phyloP scores from a whole-genome alignment of 2,329 filamentous ascomycete species.

The Fusarium sp. region DNA sequence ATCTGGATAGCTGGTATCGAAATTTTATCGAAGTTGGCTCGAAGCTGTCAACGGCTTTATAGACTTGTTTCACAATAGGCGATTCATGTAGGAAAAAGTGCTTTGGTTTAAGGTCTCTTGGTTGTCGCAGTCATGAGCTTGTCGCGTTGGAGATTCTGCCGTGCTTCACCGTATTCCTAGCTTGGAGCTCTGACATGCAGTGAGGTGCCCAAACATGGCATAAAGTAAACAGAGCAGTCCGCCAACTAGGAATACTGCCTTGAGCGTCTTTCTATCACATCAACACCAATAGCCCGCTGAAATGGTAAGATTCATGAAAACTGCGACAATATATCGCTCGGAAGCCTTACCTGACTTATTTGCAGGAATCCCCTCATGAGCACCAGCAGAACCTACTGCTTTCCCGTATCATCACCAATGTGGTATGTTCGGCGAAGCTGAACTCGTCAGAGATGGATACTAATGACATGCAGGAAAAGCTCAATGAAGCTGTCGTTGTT shows the following conservation, averaged over 20 bases:
- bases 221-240: slow-evolving; percentile 38
- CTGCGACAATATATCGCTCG: too few species aligned
- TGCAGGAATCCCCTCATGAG: slow-evolving; percentile 92
- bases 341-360: background rate
- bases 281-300: background rate
- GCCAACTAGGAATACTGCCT: background rate
- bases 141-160: slow-evolving; percentile 46
- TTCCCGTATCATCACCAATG: slow-evolving; percentile 95
- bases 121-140: slow-evolving; percentile 17
- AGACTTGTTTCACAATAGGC: background rate
- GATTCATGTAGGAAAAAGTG: background rate
- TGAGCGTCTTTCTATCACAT: background rate
- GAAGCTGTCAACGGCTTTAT: background rate
- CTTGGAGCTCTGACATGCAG: slow-evolving; percentile 2
- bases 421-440: slow-evolving; percentile 69
- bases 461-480: slow-evolving; percentile 77
- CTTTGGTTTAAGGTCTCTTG: background rate
- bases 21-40: background rate
- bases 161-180: slow-evolving; percentile 43
- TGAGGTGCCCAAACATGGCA: background rate
- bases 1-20: background rate
- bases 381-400: slow-evolving; percentile 95
- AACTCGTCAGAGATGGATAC: background rate
- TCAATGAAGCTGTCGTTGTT: slow-evolving; percentile 92
- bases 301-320: slow-evolving; percentile 17